phyloP scores from a whole-genome alignment of 306 rosid genomes.

The Leucaena leucocephala region DNA sequence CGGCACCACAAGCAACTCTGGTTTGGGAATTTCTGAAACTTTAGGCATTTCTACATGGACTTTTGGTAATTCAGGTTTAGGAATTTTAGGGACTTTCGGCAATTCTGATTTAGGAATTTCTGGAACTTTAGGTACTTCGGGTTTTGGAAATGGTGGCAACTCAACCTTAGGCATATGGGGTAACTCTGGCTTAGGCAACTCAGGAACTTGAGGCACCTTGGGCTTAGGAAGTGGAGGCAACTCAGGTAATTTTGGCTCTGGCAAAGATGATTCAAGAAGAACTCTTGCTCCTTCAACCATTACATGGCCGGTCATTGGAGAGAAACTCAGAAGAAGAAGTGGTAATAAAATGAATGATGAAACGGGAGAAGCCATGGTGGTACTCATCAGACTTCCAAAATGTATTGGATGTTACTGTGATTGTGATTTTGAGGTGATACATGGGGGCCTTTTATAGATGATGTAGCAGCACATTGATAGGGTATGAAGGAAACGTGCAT shows the following conservation, averaged over 20 bases:
- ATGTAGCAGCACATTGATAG: background rate
- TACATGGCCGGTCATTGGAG: background rate
- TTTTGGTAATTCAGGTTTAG: background rate
- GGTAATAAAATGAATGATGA: background rate
- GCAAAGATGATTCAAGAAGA: constrained; percentile 7
- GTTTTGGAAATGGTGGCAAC: background rate
- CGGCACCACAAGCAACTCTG: background rate
- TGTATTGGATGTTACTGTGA: constrained; percentile 8
- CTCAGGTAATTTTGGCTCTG: background rate
- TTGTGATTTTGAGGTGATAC: background rate
- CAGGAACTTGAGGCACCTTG: background rate
- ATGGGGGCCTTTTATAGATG: constrained; percentile 42
- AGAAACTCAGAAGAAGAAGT: constrained; percentile 3
- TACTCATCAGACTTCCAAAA: background rate
- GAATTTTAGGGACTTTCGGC: background rate
- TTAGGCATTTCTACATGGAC: background rate
- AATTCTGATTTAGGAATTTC: background rate
- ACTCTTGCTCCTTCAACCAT: constrained; percentile 9
- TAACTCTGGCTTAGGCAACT: background rate
- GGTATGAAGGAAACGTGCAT: background rate
- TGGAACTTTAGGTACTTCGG: background rate
- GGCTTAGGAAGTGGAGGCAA: background rate
- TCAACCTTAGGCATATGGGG: background rate
- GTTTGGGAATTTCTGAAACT: background rate
- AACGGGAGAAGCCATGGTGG: background rate